Conservation (phyloP, 2,329 filamentous ascomycete genomes). For the Talaromyces pinophilus region DNA sequence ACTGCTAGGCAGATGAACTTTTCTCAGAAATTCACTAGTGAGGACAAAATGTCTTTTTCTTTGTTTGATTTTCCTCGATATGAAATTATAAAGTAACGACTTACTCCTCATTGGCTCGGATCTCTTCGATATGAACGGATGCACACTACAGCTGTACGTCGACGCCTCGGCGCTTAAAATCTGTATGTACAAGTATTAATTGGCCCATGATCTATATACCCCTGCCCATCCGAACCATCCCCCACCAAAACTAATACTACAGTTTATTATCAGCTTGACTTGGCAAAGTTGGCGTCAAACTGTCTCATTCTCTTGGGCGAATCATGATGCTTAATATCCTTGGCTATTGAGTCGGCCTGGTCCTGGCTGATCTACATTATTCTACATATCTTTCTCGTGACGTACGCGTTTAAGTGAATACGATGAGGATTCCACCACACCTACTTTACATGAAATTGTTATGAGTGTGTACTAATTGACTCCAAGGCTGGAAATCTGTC, state of each 20-base stretch:
- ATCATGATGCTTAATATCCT: constrained; percentile 3
- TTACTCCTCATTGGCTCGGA: not conserved
- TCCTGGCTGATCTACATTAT: constrained; percentile 3
- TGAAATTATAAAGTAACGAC: not conserved
- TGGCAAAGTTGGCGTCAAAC: not conserved
- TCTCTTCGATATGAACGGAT: not conserved
- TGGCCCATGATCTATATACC: constrained; percentile 8
- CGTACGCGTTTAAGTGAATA: not conserved
- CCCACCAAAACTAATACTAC: constrained; percentile 5
- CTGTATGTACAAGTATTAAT: not conserved
- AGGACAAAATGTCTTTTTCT: not conserved
- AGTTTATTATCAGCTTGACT: not conserved
- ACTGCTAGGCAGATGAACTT: not conserved
- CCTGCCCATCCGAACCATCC: constrained; percentile 1
- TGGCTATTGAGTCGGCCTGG: not conserved
- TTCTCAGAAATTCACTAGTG: not conserved
- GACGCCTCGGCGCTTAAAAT: constrained; percentile 21
- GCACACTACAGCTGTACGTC: constrained; percentile 8
- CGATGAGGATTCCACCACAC: not conserved
- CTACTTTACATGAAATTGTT: not conserved
- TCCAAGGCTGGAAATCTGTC: not conserved
- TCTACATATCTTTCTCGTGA: constrained; percentile 1
- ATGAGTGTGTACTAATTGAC: not conserved
- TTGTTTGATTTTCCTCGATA: constrained; percentile 2
- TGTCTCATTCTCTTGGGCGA: constrained; percentile 12